Evolutionary conservation across 495 filamentous ascomycete genomes (phyloP).

Genomic region (Aspergillus carlsbadensis): DNA sequence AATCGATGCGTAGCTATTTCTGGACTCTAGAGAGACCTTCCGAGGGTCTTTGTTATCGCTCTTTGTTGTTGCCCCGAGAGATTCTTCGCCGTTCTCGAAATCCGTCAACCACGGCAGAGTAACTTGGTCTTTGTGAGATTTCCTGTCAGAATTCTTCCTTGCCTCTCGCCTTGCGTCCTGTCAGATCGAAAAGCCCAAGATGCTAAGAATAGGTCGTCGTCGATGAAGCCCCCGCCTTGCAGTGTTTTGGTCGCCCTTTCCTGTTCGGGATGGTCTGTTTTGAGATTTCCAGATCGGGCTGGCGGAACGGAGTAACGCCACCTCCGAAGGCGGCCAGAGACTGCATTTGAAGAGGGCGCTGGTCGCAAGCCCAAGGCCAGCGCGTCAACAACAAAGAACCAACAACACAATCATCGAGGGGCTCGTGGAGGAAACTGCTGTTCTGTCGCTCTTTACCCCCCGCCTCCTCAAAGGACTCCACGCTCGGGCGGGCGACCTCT

Average conservation of each 20-base stretch:
- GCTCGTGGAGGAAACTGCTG: neutral
- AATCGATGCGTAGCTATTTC: neutral
- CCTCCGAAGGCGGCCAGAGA: slow-evolving; percentile 13
- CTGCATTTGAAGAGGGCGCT: neutral
- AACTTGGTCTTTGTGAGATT: neutral
- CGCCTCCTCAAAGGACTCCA: neutral
- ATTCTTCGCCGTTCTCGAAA: neutral
- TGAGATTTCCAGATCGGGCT: slow-evolving; percentile 23
- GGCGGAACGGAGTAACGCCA: slow-evolving; percentile 15
- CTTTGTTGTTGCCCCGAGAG: slow-evolving; percentile 1
- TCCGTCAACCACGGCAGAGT: neutral
- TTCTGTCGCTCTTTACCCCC: slow-evolving; percentile 10
- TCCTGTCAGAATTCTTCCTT: neutral
- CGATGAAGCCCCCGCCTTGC: neutral
- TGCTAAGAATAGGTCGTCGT: slow-evolving; percentile 11
- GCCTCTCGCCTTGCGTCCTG: neutral
- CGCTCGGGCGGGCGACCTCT: slow-evolving; percentile 8
- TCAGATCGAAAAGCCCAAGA: neutral
- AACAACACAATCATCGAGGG: slow-evolving; percentile 5
- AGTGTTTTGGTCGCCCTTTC: slow-evolving; percentile 26
- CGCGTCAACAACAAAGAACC: slow-evolving; percentile 16
- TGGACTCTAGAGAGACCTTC: neutral
- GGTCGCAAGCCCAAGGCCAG: neutral
- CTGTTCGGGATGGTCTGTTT: slow-evolving; percentile 25
- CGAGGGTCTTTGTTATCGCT: neutral